phyloP scores from a whole-genome alignment of 2,329 filamentous ascomycete genomes.

The Ophiostoma pallidulum region DNA sequence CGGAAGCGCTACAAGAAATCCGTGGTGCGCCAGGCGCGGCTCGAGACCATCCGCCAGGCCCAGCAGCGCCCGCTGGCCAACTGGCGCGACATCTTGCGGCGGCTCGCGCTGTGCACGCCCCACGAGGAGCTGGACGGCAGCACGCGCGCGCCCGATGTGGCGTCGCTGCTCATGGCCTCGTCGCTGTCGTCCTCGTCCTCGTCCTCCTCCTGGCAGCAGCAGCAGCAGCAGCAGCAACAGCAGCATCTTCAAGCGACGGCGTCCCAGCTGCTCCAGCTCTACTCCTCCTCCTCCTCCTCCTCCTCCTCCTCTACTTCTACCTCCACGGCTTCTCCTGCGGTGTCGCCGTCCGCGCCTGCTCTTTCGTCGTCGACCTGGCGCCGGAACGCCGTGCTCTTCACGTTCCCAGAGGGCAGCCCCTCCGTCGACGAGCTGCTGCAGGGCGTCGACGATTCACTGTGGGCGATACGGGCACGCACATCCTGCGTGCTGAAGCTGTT shows the following conservation, averaged over 20 bases:
- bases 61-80: slow-evolving; percentile 24
- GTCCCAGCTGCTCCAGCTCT: not conserved
- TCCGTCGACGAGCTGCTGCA: slow-evolving; percentile 14
- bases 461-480: slow-evolving; percentile 22
- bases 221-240: no score
- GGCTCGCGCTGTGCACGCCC: slow-evolving; percentile 30
- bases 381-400: slow-evolving; percentile 20
- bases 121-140: not conserved
- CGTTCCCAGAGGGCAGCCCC: slow-evolving; percentile 16
- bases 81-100: slow-evolving; percentile 32
- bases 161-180: not conserved
- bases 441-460: slow-evolving; percentile 19
- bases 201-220: no score
- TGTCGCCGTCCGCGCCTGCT: not conserved
- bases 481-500: slow-evolving; percentile 20
- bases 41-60: slow-evolving; percentile 26
- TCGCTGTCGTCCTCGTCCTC: not conserved
- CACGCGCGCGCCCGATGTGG: not conserved
- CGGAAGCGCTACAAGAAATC: slow-evolving; percentile 17
- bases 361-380: not conserved
- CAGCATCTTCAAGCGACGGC: not conserved
- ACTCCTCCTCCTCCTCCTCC: not conserved
- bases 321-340: not conserved
- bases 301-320: not conserved
- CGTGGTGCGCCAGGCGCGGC: slow-evolving; percentile 28